Conservation (phyloP, 2,329 filamentous ascomycete genomes). For the Ascochyta fabae region DNA sequence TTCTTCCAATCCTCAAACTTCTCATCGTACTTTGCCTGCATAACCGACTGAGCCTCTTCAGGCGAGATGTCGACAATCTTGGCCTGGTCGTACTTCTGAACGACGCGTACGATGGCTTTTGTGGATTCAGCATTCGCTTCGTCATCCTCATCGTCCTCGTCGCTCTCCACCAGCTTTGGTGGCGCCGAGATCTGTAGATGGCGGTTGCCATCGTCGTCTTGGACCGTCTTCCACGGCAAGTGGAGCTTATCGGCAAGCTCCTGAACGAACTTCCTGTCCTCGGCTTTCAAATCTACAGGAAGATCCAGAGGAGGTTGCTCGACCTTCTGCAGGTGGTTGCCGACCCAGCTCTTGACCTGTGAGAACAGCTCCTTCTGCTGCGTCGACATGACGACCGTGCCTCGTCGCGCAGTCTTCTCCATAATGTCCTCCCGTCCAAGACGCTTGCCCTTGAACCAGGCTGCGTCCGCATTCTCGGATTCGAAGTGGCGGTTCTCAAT, state of each 20-base stretch:
- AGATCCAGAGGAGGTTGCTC: conserved; percentile 69
- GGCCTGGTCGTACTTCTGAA: conserved; percentile 90
- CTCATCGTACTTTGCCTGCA: conserved; percentile 84
- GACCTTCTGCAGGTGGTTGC: conserved; percentile 63
- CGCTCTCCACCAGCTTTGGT: conserved; percentile 55
- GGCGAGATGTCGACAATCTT: conserved; percentile 79
- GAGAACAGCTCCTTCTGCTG: conserved; percentile 83
- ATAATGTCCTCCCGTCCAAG: conserved; percentile 72
- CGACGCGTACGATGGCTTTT: conserved; percentile 81
- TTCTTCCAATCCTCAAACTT: conserved; percentile 95
- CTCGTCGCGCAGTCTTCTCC: conserved; percentile 64
- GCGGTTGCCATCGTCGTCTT: conserved; percentile 69
- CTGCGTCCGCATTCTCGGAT: conserved; percentile 82
- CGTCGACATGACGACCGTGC: conserved; percentile 76
- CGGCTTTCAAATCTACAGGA: conserved; percentile 73
- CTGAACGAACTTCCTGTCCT: conserved; percentile 91
- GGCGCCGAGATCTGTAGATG: conserved; percentile 70
- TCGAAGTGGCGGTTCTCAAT: conserved; percentile 95
- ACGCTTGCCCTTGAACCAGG: conserved; percentile 90
- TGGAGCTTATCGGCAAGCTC: conserved; percentile 76
- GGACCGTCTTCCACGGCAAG: conserved; percentile 68
- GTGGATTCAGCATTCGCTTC: conserved; percentile 82
- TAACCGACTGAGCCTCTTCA: conserved; percentile 78
- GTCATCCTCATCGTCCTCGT: conserved; percentile 68
- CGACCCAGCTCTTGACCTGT: conserved; percentile 81